phyloP scores from a whole-genome alignment of 805 yeast species.

The Scheffersomyces coipomensis region DNA sequence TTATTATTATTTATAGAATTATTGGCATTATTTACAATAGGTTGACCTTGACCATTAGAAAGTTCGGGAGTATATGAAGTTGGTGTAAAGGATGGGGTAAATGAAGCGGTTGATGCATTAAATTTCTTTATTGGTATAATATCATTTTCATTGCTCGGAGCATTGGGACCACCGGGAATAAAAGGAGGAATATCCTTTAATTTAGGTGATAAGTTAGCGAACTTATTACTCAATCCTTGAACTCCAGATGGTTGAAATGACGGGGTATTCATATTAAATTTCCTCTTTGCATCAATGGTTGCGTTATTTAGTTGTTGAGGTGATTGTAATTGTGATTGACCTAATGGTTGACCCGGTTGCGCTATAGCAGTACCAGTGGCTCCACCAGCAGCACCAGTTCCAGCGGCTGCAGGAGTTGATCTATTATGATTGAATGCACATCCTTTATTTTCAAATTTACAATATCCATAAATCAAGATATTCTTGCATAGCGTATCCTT shows the following conservation, averaged over 20 bases:
- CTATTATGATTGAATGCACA: constrained; percentile 73
- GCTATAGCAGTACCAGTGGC: constrained; percentile 1
- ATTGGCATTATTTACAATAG: constrained; percentile 9
- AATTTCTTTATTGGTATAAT: constrained; percentile 19
- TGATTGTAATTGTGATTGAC: too few species aligned
- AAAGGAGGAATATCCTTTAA: constrained; percentile 48
- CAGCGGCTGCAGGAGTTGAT: constrained; percentile 11
- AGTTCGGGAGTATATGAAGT: constrained; percentile 8
- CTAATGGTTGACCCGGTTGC: too few species aligned
- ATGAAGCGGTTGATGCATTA: constrained; percentile 39
- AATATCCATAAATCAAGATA: constrained; percentile 80
- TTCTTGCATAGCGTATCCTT: constrained; percentile 81
- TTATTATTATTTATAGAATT: background rate
- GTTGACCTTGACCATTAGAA: background rate
- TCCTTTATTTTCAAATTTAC: constrained; percentile 85
- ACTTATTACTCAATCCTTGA: constrained; percentile 26
- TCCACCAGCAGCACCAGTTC: constrained; percentile 2
- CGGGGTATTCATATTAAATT: constrained; percentile 41
- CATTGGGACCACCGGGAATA: constrained; percentile 31
- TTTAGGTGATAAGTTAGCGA: constrained; percentile 48
- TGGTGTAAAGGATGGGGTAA: constrained; percentile 30
- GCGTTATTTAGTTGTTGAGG: constrained; percentile 4
- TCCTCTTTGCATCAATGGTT: constrained; percentile 14
- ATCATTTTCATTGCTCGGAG: constrained; percentile 1
- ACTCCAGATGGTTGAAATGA: constrained; percentile 38